These are phyloP conservation scores for Isabelozyma gotoi DNA, from an alignment of 805 yeast genomes.

Conservation along the genomic window DNA sequence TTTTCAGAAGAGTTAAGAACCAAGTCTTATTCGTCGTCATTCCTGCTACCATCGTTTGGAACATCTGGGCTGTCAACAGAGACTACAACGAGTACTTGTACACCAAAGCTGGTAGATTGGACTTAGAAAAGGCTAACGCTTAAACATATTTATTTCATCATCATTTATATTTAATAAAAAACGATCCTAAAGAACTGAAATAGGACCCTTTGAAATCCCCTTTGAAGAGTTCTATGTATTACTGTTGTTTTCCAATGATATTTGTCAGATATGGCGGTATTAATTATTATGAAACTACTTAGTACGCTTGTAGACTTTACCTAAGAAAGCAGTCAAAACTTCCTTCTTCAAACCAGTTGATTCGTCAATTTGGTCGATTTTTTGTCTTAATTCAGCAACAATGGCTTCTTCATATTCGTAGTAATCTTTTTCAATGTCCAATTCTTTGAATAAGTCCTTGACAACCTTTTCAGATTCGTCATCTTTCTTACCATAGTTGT, in stretches of 20 bases:
- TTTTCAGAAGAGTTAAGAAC: constrained; percentile 87
- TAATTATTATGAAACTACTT: constrained; percentile 52
- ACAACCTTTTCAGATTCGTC: constrained; percentile 63
- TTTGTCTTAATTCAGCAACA: constrained; percentile 60
- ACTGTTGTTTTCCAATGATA: not conserved
- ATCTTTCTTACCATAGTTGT: constrained; percentile 86
- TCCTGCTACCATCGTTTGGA: constrained; percentile 82
- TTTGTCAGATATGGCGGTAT: not conserved
- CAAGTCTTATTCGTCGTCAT: constrained; percentile 76
- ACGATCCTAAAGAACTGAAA: too few species aligned
- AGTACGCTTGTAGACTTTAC: constrained; percentile 90
- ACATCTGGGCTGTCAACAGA: constrained; percentile 82
- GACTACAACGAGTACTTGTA: constrained; percentile 91
- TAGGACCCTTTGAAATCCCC: too few species aligned
- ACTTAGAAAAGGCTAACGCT: constrained; percentile 67
- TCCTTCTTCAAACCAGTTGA: constrained; percentile 88
- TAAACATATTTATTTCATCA: not conserved
- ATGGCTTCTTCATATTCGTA: constrained; percentile 78
- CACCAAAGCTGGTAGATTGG: constrained; percentile 97
- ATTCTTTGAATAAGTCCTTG: constrained; percentile 70
- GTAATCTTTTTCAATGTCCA: constrained; percentile 71
- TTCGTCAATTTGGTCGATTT: constrained; percentile 79
- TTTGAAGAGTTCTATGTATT: too few species aligned
- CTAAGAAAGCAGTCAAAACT: constrained; percentile 80
- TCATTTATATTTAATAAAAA: not conserved